Conservation (phyloP, 192 early-diverging fungal species). For the Umbelopsis sp. region DNA sequence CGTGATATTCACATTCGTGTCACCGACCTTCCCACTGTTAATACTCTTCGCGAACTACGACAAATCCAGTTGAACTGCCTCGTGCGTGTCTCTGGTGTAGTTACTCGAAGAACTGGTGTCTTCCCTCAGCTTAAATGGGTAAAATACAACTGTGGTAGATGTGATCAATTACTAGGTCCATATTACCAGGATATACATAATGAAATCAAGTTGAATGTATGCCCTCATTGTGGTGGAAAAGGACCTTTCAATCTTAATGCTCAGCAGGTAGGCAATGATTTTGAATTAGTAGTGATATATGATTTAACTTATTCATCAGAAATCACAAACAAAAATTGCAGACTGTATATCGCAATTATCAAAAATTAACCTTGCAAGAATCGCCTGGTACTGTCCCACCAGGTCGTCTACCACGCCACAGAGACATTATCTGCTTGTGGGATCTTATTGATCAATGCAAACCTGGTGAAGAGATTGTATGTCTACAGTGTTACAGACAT, state of each 20-base stretch:
- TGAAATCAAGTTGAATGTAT: conserved; percentile 85
- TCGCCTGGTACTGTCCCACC: conserved; percentile 93
- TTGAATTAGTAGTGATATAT: background rate
- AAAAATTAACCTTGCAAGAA: conserved; percentile 95
- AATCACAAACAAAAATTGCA: conserved; percentile 4
- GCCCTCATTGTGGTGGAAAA: conserved; percentile 87
- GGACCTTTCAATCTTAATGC: conserved; percentile 91
- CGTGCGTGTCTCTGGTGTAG: conserved; percentile 89
- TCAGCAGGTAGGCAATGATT: conserved; percentile 63
- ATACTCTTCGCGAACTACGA: conserved; percentile 87
- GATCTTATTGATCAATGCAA: conserved; percentile 95
- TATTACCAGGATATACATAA: conserved; percentile 90
- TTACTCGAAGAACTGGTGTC: conserved; percentile 91
- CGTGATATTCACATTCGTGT: conserved; percentile 95
- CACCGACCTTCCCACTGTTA: conserved; percentile 80
- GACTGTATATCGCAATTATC: conserved; percentile 97
- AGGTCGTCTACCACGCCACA: conserved; percentile 91
- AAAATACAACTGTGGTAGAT: conserved; percentile 95
- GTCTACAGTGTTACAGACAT: background rate
- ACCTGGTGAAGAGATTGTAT: conserved; percentile 93
- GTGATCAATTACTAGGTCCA: conserved; percentile 87
- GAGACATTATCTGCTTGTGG: conserved; percentile 93
- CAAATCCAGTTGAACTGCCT: conserved; percentile 92
- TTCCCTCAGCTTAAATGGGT: conserved; percentile 98
- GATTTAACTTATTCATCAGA: too few relatives aligned